Conservation (phyloP, 495 filamentous ascomycete genomes). For the Hyphodiscus hymeniophilus region DNA sequence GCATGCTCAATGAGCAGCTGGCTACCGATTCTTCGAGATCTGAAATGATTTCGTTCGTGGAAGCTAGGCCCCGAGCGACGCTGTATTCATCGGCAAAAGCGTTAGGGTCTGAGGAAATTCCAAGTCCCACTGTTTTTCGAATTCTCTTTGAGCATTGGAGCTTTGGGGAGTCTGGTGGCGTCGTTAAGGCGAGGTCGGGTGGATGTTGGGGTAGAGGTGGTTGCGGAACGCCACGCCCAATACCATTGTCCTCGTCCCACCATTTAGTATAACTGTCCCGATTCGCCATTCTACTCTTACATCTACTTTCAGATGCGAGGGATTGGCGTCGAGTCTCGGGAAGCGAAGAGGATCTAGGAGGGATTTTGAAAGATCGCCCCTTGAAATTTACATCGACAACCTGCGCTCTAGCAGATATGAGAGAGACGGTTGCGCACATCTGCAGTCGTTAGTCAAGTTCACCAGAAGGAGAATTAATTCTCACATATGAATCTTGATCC, state of each 20-base stretch:
- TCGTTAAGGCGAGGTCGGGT: background rate
- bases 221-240: background rate
- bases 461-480: background rate
- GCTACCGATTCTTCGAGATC: conserved; percentile 36
- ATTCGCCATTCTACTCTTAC: conserved; percentile 1
- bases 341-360: conserved; percentile 10
- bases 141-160: too few species aligned
- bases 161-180: background rate
- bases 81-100: conserved; percentile 1
- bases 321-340: background rate
- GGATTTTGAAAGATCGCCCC: conserved; percentile 2
- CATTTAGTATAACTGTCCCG: background rate
- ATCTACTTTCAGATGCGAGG: background rate
- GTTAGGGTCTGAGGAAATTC: background rate
- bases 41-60: conserved; percentile 15
- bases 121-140: too few species aligned
- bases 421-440: conserved; percentile 11
- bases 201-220: background rate
- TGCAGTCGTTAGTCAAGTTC: background rate
- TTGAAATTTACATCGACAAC: conserved; percentile 8
- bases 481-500: conserved; percentile 12
- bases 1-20: conserved; percentile 35
- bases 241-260: background rate
- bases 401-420: conserved; percentile 8
- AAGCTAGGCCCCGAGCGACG: background rate